A percentile compares a stretch with the other conserved stretches of the same genome.
phyloP scores from a whole-genome alignment of 1,139 yeast species.

The Lodderomyces margitis region DNA sequence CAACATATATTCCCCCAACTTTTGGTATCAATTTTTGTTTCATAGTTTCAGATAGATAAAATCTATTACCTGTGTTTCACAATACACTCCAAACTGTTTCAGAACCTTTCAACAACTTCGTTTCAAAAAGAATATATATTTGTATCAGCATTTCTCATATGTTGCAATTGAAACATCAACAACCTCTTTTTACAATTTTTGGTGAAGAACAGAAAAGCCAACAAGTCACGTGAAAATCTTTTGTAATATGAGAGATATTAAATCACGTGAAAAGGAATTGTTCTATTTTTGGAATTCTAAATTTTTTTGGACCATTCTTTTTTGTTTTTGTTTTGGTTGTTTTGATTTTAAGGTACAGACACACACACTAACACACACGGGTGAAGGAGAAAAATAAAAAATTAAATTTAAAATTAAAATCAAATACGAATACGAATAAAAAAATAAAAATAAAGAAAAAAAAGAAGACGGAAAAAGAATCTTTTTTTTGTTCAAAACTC shows the following conservation, averaged over 20 bases:
- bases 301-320: not conserved
- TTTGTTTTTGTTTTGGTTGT: not conserved
- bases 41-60: not conserved
- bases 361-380: no score
- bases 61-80: not conserved
- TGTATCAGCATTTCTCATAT: slow-evolving; percentile 1
- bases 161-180: not conserved
- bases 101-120: not conserved
- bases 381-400: no score
- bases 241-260: no score
- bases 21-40: no score
- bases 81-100: not conserved
- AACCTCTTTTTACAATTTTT: no score
- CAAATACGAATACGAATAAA: not conserved
- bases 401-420: no score
- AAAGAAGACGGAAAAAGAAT: no score
- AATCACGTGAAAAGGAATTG: not conserved
- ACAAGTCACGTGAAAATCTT: not conserved
- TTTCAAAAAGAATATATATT: slow-evolving; percentile 1
- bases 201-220: no score
- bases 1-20: no score
- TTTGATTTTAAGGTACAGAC: slow-evolving; percentile 1
- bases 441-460: not conserved
- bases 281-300: no score
- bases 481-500: no score